A percentile compares a stretch with the other conserved stretches of the same genome.
Evolutionary conservation across 2,329 filamentous ascomycete species (phyloP).

Genomic region (Alternaria sp.): DNA sequence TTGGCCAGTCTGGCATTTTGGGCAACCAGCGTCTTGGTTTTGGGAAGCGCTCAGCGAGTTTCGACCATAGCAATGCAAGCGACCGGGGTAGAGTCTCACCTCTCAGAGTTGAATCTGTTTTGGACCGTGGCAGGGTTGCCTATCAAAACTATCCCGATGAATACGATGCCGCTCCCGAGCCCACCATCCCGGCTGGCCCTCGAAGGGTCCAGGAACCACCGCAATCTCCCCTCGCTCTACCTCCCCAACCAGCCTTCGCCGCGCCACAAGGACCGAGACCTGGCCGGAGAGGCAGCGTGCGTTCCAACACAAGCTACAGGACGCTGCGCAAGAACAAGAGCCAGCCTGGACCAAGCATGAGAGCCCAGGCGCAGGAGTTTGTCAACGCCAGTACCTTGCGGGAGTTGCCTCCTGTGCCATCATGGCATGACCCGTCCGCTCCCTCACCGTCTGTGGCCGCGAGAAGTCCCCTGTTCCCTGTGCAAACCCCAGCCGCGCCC

Average conservation of each 20-base stretch:
- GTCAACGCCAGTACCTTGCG: conserved; percentile 54
- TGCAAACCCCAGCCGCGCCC: conserved; percentile 60
- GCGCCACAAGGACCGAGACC: conserved; percentile 51
- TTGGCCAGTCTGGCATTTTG: conserved; percentile 64
- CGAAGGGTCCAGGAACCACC: conserved; percentile 58
- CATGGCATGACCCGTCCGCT: conserved; percentile 57
- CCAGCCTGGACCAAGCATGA: conserved; percentile 50
- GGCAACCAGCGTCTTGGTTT: conserved; percentile 63
- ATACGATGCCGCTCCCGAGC: conserved; percentile 84
- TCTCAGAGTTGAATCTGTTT: conserved; percentile 51
- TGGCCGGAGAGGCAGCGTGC: conserved; percentile 64
- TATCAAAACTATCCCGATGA: conserved; percentile 60
- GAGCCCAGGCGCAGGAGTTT: conserved; percentile 56
- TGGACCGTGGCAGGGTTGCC: conserved; percentile 53
- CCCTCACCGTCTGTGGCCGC: conserved; percentile 61
- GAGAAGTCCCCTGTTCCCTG: conserved; percentile 54
- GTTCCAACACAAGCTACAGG: conserved; percentile 60
- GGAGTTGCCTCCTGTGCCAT: conserved; percentile 52
- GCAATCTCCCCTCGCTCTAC: conserved; percentile 49
- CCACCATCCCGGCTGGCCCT: conserved; percentile 81
- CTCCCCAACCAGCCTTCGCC: conserved; percentile 46
- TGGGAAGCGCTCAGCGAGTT: conserved; percentile 72
- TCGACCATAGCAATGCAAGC: conserved; percentile 62
- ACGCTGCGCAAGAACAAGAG: conserved; percentile 53
- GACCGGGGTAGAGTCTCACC: conserved; percentile 27